phyloP scores from a whole-genome alignment of 495 filamentous ascomycete species.

The Xanthoparmelia taractica region DNA sequence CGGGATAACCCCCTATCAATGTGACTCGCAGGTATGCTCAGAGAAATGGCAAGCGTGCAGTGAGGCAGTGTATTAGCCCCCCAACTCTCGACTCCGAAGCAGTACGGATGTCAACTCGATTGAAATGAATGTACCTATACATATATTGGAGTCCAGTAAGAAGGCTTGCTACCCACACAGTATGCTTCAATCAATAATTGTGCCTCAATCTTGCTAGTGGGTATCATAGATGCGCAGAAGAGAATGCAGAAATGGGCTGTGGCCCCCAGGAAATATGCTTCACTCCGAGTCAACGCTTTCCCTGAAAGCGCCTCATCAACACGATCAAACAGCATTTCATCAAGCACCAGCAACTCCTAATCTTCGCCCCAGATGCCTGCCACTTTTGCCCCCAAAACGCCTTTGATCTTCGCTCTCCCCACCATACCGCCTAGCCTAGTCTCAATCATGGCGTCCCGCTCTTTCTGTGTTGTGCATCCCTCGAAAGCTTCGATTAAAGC shows the following conservation, averaged over 20 bases:
- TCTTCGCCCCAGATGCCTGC: slow-evolving; percentile 61
- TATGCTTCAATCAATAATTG: background rate
- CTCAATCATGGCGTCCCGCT: slow-evolving; percentile 43
- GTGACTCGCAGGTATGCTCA: too few relatives aligned
- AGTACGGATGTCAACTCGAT: too few relatives aligned
- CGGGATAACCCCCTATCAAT: too few relatives aligned
- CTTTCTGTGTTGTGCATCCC: slow-evolving; percentile 36
- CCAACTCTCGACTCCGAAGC: too few relatives aligned
- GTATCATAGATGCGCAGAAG: background rate
- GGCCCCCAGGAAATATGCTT: background rate
- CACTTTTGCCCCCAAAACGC: slow-evolving; percentile 57
- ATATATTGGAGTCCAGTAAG: background rate
- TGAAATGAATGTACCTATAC: background rate
- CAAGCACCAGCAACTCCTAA: background rate
- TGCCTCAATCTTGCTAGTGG: background rate
- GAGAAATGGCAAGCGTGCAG: too few relatives aligned
- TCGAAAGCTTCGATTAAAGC: slow-evolving; percentile 63
- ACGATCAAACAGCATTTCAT: background rate
- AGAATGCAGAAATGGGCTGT: background rate
- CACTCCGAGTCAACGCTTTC: too few relatives aligned
- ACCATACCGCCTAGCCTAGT: slow-evolving; percentile 48
- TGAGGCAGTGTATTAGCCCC: too few relatives aligned
- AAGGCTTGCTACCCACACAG: background rate
- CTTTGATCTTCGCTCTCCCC: slow-evolving; percentile 60
- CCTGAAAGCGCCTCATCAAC: background rate